Percentiles rank a stretch among this genome's conserved stretches.
Evolutionary conservation across 1,284 basidiomycete genomes (phyloP).

Genomic region (Fomitopsis palustris): DNA sequence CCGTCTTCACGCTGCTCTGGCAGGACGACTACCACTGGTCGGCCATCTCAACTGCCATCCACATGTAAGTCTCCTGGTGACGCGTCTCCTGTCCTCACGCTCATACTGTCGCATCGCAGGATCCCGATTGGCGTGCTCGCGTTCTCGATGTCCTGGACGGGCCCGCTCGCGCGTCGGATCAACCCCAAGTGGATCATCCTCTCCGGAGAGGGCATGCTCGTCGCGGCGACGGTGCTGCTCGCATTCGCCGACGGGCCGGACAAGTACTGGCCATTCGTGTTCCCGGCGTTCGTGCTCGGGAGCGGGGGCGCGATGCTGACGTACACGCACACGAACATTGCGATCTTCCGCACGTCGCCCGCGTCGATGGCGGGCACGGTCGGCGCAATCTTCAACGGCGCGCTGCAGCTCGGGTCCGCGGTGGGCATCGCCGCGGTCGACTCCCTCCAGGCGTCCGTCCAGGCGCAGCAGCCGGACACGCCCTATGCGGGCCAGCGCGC

Average conservation of each 20-base stretch:
- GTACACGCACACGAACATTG: slow-evolving; percentile 38
- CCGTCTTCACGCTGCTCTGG: slow-evolving; percentile 36
- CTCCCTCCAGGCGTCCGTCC: slow-evolving; percentile 46
- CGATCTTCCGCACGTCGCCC: slow-evolving; percentile 46
- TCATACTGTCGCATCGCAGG: slow-evolving; percentile 20
- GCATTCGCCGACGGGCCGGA: slow-evolving; percentile 37
- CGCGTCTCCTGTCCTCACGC: neutral
- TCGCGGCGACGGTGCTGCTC: slow-evolving; percentile 40
- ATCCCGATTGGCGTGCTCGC: slow-evolving; percentile 39
- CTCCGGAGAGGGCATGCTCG: slow-evolving; percentile 33
- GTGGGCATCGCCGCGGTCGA: slow-evolving; percentile 42
- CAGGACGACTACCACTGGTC: slow-evolving; percentile 37
- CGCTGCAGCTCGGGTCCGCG: slow-evolving; percentile 50
- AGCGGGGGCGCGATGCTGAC: slow-evolving; percentile 35
- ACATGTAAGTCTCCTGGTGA: slow-evolving; percentile 28
- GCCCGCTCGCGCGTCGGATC: slow-evolving; percentile 33
- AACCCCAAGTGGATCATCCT: slow-evolving; percentile 44
- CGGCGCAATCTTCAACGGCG: slow-evolving; percentile 53
- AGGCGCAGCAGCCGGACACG: slow-evolving; percentile 27
- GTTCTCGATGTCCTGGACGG: slow-evolving; percentile 35
- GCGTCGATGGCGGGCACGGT: slow-evolving; percentile 47
- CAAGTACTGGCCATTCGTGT: slow-evolving; percentile 43
- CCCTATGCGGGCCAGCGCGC: slow-evolving; percentile 40
- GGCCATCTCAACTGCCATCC: slow-evolving; percentile 35
- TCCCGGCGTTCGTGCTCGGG: slow-evolving; percentile 48